phyloP scores from a whole-genome alignment of 2,329 filamentous ascomycete genomes.

The Fusarium tanahbumbuense region DNA sequence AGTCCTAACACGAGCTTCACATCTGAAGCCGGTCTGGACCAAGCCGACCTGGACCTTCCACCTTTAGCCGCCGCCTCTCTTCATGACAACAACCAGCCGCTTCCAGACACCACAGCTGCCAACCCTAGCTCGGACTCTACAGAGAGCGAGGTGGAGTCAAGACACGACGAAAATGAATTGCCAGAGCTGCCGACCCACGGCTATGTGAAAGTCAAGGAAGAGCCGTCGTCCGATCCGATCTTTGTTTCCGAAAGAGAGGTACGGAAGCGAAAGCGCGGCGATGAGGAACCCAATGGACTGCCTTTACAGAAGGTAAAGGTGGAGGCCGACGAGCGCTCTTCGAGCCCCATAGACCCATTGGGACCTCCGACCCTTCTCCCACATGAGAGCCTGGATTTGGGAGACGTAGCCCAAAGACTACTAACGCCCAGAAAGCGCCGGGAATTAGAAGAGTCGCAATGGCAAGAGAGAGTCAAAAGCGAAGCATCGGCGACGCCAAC shows the following conservation, averaged over 20 bases:
- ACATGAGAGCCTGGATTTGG: constrained; percentile 70
- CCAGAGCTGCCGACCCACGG: constrained; percentile 36
- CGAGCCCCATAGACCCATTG: constrained; percentile 46
- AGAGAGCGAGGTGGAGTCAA: constrained; percentile 45
- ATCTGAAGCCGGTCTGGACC: constrained; percentile 42
- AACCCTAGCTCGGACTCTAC: constrained; percentile 47
- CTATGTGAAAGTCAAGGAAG: constrained; percentile 56
- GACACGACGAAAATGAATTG: constrained; percentile 37
- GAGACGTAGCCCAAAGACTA: constrained; percentile 49
- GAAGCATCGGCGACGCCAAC: constrained; percentile 14
- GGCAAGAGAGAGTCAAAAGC: constrained; percentile 13
- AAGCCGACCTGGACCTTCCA: constrained; percentile 46
- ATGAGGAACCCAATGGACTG: constrained; percentile 36
- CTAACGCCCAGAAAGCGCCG: constrained; percentile 53
- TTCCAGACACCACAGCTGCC: constrained; percentile 3
- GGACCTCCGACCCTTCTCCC: constrained; percentile 49
- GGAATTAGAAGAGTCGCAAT: constrained; percentile 36
- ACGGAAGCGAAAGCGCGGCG: constrained; percentile 59
- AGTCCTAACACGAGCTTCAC: constrained; percentile 37
- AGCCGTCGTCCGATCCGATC: constrained; percentile 66
- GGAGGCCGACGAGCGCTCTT: constrained; percentile 50
- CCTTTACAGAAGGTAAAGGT: constrained; percentile 55
- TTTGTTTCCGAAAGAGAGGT: constrained; percentile 63
- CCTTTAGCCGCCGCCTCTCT: constrained; percentile 43
- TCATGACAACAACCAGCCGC: constrained; percentile 5